Evolutionary conservation across 2,329 filamentous ascomycete genomes (phyloP).

Genomic region (Triangularia verruculosa): DNA sequence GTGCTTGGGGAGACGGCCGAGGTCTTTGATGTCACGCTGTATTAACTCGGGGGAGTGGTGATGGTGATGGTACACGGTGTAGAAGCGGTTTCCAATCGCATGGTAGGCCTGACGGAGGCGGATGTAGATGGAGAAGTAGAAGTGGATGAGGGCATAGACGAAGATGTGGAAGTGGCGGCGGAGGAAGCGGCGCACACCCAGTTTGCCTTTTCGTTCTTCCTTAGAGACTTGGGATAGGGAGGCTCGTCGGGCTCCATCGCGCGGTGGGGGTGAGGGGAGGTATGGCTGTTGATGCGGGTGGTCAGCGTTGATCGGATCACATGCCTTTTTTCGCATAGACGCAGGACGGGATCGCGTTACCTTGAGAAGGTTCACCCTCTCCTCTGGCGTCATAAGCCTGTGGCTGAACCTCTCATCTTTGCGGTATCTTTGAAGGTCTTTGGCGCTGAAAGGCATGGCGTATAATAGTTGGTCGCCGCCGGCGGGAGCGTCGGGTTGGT

Average conservation of each 20-base stretch:
- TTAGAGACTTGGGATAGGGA: constrained; percentile 26
- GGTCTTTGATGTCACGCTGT: constrained; percentile 73
- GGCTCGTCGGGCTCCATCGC: constrained; percentile 26
- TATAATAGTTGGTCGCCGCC: neutral
- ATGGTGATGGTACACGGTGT: constrained; percentile 87
- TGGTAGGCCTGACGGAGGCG: constrained; percentile 78
- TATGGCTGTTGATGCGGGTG: constrained; percentile 30
- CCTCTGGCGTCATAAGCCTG: constrained; percentile 40
- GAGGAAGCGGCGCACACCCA: constrained; percentile 61
- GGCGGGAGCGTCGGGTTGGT: neutral
- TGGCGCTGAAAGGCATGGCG: constrained; percentile 37
- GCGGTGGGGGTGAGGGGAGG: constrained; percentile 35
- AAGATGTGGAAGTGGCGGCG: constrained; percentile 61
- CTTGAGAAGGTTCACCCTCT: constrained; percentile 45
- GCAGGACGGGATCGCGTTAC: constrained; percentile 31
- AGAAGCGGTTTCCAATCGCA: constrained; percentile 70
- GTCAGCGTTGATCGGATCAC: neutral
- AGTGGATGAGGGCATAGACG: constrained; percentile 68
- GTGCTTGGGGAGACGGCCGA: constrained; percentile 77
- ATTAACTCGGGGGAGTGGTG: constrained; percentile 94
- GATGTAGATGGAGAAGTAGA: constrained; percentile 85
- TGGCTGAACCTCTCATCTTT: constrained; percentile 44
- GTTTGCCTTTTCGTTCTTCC: constrained; percentile 36
- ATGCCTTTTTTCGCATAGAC: neutral
- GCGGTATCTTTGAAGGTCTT: constrained; percentile 43